Base-by-base conservation (phyloP, 208 protist genomes). In the Lotmaria passim region DNA sequence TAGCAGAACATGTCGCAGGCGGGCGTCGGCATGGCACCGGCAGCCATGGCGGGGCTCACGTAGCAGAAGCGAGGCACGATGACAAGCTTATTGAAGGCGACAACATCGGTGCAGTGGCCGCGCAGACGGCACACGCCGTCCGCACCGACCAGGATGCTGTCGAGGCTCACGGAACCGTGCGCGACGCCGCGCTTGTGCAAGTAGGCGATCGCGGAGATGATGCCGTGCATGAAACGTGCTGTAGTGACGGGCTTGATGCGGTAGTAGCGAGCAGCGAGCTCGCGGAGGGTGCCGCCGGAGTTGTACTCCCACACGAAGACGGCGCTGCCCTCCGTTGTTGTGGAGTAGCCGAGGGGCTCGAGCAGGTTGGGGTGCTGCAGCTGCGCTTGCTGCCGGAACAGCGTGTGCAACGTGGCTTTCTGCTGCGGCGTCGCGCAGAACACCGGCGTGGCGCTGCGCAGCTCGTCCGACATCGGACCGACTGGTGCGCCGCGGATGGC, bases 21-120 rank as follows among this genome's bases (percentile, higher is more conserved):
- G 0, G 73, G 43, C 19, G 77, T 85, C 28, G 71, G 70, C 26
- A 62, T 68, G 34, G 69, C 72, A 7, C 86, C 85, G 19, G 55
- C 57, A 24, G 83, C 81, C 52, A 87, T 84, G 44, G 89, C 89
- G 1, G 85, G 89, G 46, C 87, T 83, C 80, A 89, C 85, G 79
- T 94, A 82, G 87, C 48, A 83, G 39, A 19, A 64, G 52, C 24
- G 75, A 38, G 30, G 60, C 34, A 81, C 58, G 47, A 59, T 47
- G 44, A 82, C 68, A 57, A 85, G 53, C 47, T 67, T 30, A 15
- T 71, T 39, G 8, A 39, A 60, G 28, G 52, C 52, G 23, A 53
- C 1, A 17, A 24, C 10, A 31, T 69, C 60, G 1, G 62, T 50
- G 15, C 76, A 86, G 46, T 92, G 75, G 33, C 88, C 77, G 0